These are phyloP conservation scores for Lentinula detonsa DNA, from an alignment of 768 basidiomycete genomes.

Conservation along the genomic window DNA sequence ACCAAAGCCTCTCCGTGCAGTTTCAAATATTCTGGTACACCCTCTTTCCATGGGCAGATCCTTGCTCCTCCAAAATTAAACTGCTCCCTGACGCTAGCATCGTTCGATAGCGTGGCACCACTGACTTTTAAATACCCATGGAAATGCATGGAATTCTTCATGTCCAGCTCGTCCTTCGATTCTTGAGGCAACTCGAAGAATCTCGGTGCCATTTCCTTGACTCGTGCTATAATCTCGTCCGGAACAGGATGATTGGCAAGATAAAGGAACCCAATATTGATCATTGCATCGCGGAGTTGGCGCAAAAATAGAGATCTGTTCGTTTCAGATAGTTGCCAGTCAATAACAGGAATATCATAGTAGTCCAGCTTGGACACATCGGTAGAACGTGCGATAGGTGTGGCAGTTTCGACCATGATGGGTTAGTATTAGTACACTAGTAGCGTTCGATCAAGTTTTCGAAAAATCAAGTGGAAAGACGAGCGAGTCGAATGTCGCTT, in stretches of 20 bases:
- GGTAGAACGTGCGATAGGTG: background rate
- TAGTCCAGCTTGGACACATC: slow-evolving; percentile 5
- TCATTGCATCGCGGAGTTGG: slow-evolving; percentile 42
- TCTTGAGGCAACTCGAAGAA: slow-evolving; percentile 44
- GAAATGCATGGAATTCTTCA: slow-evolving; percentile 49
- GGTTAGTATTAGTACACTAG: background rate
- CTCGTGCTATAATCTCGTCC: slow-evolving; percentile 25
- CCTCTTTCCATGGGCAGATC: slow-evolving; percentile 32
- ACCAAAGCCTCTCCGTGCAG: slow-evolving; percentile 51
- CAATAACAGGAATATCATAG: slow-evolving; percentile 4
- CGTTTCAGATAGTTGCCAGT: slow-evolving; percentile 4
- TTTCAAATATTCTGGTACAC: slow-evolving; percentile 42
- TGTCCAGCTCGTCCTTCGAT: slow-evolving; percentile 35
- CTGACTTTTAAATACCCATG: slow-evolving; percentile 49
- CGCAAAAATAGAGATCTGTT: slow-evolving; percentile 35
- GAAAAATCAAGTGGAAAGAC: too few species aligned
- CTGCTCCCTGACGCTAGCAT: slow-evolving; percentile 46
- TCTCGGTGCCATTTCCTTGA: slow-evolving; percentile 37
- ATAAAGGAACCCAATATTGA: slow-evolving; percentile 40
- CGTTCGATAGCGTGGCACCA: slow-evolving; percentile 41
- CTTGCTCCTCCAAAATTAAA: slow-evolving; percentile 48
- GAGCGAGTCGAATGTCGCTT: too few species aligned
- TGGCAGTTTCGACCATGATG: background rate
- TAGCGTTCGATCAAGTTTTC: too few species aligned
- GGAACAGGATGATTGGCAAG: slow-evolving; percentile 40